A percentile compares a stretch with the other conserved stretches of the same genome.
phyloP scores from a whole-genome alignment of 2,329 filamentous ascomycete species.

The Fusarium zealandicum region DNA sequence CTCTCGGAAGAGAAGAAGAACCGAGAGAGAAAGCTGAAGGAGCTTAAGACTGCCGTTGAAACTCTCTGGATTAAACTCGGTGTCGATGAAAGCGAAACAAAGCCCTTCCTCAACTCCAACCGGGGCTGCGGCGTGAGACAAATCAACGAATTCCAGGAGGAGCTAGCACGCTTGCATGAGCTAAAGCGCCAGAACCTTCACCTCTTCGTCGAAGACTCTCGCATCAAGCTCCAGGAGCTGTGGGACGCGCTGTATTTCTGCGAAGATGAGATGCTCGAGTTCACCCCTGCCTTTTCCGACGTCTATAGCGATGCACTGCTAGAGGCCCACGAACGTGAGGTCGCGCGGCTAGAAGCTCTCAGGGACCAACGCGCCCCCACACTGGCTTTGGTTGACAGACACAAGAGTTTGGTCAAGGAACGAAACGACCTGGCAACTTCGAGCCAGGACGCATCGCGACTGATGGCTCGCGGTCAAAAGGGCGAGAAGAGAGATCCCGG shows the following conservation, averaged over 20 bases:
- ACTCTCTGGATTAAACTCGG: constrained; percentile 87
- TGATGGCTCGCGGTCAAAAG: constrained; percentile 91
- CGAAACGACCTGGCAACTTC: constrained; percentile 87
- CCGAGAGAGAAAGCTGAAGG: constrained; percentile 78
- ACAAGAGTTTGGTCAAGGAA: constrained; percentile 83
- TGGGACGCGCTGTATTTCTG: constrained; percentile 96
- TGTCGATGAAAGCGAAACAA: constrained; percentile 82
- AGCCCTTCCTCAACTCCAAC: constrained; percentile 84
- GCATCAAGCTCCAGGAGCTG: constrained; percentile 88
- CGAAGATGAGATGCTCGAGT: constrained; percentile 98
- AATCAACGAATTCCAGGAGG: constrained; percentile 96
- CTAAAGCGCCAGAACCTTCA: constrained; percentile 95
- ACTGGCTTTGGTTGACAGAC: constrained; percentile 80
- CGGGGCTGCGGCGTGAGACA: constrained; percentile 89
- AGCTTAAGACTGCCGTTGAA: constrained; percentile 81
- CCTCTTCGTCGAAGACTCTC: constrained; percentile 92
- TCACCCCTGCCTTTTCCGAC: constrained; percentile 95
- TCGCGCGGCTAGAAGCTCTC: constrained; percentile 79
- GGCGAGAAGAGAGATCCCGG: constrained; percentile 94
- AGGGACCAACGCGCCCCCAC: constrained; percentile 88
- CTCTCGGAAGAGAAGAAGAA: constrained; percentile 87
- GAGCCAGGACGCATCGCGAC: constrained; percentile 90
- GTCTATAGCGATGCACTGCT: constrained; percentile 96
- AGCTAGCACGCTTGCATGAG: constrained; percentile 84
- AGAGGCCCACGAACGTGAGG: constrained; percentile 93